phyloP scores from a whole-genome alignment of 768 basidiomycete genomes.

The Kwoniella pini region DNA sequence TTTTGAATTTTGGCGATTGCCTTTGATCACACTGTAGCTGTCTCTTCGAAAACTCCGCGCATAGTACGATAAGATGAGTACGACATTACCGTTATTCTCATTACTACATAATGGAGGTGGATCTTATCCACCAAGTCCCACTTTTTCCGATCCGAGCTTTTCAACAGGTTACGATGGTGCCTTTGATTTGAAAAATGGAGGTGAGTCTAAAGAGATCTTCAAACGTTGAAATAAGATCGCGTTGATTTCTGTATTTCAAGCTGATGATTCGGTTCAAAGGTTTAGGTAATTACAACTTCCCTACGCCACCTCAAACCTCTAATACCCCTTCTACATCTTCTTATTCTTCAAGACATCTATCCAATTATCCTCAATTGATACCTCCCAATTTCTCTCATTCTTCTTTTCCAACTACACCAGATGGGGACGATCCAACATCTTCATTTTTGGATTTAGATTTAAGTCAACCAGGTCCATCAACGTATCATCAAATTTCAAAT shows the following conservation, averaged over 20 bases:
- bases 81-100: constrained; percentile 30
- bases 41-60: too few species aligned
- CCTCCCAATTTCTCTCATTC: constrained; percentile 15
- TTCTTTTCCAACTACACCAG: constrained; percentile 15
- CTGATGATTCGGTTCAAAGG: background rate
- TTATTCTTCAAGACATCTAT: constrained; percentile 7
- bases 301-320: constrained; percentile 23
- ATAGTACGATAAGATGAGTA: constrained; percentile 18
- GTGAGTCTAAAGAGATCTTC: constrained; percentile 7
- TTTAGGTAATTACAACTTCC: constrained; percentile 20
- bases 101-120: constrained; percentile 11
- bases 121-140: constrained; percentile 21
- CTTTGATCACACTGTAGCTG: too few species aligned
- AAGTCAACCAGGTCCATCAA: constrained; percentile 31
- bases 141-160: constrained; percentile 18
- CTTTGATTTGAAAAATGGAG: constrained; percentile 9
- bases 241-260: too few species aligned
- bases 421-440: constrained; percentile 19
- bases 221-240: too few species aligned
- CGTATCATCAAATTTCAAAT: constrained; percentile 1
- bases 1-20: too few species aligned
- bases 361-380: constrained; percentile 8
- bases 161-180: constrained; percentile 3
- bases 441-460: constrained; percentile 25
- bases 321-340: constrained; percentile 14